Conservation (phyloP, 352 stramenopile genomes). For the Globisporangium barbulae region DNA sequence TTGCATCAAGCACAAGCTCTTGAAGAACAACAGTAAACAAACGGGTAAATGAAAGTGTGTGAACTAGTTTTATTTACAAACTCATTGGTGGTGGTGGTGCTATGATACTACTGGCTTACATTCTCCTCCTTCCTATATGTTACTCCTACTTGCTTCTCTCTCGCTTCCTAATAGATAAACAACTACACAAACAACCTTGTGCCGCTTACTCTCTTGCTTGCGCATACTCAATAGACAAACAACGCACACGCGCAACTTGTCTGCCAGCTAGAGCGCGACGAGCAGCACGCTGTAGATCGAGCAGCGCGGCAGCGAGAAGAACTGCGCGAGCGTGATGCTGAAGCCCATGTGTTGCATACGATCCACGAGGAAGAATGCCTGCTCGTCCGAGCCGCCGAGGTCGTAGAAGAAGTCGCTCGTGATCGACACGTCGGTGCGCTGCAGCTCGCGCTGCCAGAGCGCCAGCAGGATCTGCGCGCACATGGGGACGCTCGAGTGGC, state of each 20-base stretch:
- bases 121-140: background rate
- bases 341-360: constrained; percentile 65
- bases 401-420: constrained; percentile 17
- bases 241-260: background rate
- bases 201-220: background rate
- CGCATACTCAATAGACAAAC: background rate
- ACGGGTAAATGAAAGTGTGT: constrained; percentile 3
- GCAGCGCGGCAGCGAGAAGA: constrained; percentile 60
- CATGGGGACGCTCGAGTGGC: constrained; percentile 60
- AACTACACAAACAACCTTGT: background rate
- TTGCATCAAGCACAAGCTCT: background rate
- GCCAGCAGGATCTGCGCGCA: constrained; percentile 64
- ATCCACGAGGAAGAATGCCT: constrained; percentile 38
- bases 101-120: background rate
- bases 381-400: constrained; percentile 14
- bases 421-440: constrained; percentile 44
- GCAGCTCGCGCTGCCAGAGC: constrained; percentile 62
- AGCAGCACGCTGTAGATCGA: constrained; percentile 73
- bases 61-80: background rate
- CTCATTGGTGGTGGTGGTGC: background rate
- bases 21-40: constrained; percentile 12
- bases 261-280: constrained; percentile 37
- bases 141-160: constrained; percentile 11
- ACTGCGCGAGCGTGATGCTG: constrained; percentile 56
- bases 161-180: constrained; percentile 8